Evolutionary conservation across 1,284 basidiomycete species (phyloP).

Genomic region (Trichosporon coremiiforme): DNA sequence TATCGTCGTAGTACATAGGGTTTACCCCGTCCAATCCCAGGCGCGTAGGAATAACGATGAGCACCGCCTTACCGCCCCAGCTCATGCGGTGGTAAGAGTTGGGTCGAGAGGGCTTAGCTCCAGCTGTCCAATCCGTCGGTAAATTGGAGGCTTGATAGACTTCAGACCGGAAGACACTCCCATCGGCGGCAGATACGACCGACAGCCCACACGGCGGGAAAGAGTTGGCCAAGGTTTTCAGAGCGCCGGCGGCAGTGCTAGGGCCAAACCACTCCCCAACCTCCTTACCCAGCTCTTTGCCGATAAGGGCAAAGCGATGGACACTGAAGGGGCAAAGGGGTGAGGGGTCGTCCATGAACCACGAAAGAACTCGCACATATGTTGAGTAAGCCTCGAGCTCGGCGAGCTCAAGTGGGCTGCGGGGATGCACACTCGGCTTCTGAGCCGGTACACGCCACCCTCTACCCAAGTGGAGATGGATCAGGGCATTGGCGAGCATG

Average conservation of each 20-base stretch:
- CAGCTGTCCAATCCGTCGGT: neutral
- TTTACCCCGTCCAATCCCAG: conserved; percentile 92
- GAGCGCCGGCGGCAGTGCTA: conserved; percentile 91
- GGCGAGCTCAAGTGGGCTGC: conserved; percentile 32
- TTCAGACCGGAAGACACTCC: conserved; percentile 80
- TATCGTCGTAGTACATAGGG: conserved; percentile 88
- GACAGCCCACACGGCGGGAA: conserved; percentile 80
- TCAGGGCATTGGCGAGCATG: conserved; percentile 82
- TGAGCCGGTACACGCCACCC: conserved; percentile 71
- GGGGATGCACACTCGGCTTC: conserved; percentile 32
- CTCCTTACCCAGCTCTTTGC: conserved; percentile 91
- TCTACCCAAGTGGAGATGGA: conserved; percentile 80
- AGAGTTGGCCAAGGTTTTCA: conserved; percentile 79
- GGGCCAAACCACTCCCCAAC: conserved; percentile 99
- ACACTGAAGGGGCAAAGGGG: conserved; percentile 91
- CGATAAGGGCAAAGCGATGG: conserved; percentile 91
- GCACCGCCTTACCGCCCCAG: conserved; percentile 84
- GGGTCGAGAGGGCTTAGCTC: conserved; percentile 20
- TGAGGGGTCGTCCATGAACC: conserved; percentile 92
- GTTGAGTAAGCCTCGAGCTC: conserved; percentile 55
- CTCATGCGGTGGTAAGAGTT: conserved; percentile 25
- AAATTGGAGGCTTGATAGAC: conserved; percentile 76
- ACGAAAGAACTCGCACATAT: conserved; percentile 85
- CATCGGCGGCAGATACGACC: conserved; percentile 80
- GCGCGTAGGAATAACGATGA: conserved; percentile 82